Conservation (phyloP, 2,329 filamentous ascomycete species). For the Pseudogymnoascus sp. region DNA sequence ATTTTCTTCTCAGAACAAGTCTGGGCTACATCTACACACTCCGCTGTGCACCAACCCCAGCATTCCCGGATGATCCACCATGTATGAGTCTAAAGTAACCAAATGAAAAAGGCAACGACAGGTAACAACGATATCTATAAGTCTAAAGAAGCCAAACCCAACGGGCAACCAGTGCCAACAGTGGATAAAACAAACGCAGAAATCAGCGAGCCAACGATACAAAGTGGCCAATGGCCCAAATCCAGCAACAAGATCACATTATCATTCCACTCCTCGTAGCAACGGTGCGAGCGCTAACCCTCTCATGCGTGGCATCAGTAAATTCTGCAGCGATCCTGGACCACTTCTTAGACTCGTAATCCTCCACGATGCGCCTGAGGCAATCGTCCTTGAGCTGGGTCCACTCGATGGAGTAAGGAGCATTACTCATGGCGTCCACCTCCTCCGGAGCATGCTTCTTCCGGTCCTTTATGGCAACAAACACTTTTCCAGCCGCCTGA, state of each 20-base stretch:
- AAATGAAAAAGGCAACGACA: background rate
- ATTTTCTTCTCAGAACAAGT: background rate
- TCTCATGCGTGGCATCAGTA: constrained; percentile 12
- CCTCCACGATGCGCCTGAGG: constrained; percentile 6
- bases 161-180: background rate
- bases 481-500: constrained; percentile 19
- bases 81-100: background rate
- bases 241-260: background rate
- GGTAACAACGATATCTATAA: background rate
- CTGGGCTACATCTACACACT: background rate
- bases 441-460: constrained; percentile 7
- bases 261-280: constrained; percentile 10
- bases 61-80: background rate
- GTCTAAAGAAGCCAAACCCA: background rate
- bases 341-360: constrained; percentile 20
- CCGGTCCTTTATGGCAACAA: constrained; percentile 18
- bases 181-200: background rate
- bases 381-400: constrained; percentile 15
- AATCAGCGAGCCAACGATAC: background rate
- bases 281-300: constrained; percentile 8
- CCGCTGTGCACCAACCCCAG: background rate
- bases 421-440: constrained; percentile 5
- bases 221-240: background rate
- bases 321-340: constrained; percentile 14
- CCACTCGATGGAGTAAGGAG: constrained; percentile 10